Base-by-base conservation (phyloP, 495 filamentous ascomycete species). In the Aspergillus heteromorphus region DNA sequence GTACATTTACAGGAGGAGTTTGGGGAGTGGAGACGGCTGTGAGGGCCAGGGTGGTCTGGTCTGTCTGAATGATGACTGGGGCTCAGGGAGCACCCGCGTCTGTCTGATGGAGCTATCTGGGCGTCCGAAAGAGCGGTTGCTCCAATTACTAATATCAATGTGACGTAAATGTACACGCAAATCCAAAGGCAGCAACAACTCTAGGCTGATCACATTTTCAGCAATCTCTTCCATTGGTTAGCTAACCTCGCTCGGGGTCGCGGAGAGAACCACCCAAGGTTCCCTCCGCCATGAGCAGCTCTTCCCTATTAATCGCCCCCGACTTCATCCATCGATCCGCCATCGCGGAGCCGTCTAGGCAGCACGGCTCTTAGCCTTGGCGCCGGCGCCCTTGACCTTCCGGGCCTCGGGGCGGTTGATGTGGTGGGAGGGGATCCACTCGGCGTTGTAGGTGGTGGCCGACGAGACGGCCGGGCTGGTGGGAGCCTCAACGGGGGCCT, bases 371-470 rank as follows among this genome's bases (percentile, higher is more conserved):
- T 85, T 85, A 58, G 72, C 73, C 56, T 81, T 80, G 48, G 80
- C 71, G 59, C 82, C 76, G 48, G 80, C 71, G 65, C 85, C 87
- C 79, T 90, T 89, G 58, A 92, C 84, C 64, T 89, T 84, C 62
- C 83, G 84, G 41, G 90, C 86, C 57, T 86, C 79, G 36, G 92
- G 91, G 62, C 87, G 85, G 76, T 93, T 91, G 70, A 97, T 83
- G 73, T 97, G 92, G 66, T 87, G 83, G 53, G 83, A 84, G 16
- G 93, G 93, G 65, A 98, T 97, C 93, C 93, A 98, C 73, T 87
- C 88, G 75, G 92, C 89, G 64, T 98, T 93, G 71, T 93, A 97
- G 50, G 82, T 79, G 73, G 91, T 89, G 16, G 80, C 73, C 43
- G 72, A 80, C 19, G 86, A 83, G 45, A 85, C 87, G 51, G 86